Base-by-base conservation (phyloP, 2,329 filamentous ascomycete species). In the Epichloe baconii region DNA sequence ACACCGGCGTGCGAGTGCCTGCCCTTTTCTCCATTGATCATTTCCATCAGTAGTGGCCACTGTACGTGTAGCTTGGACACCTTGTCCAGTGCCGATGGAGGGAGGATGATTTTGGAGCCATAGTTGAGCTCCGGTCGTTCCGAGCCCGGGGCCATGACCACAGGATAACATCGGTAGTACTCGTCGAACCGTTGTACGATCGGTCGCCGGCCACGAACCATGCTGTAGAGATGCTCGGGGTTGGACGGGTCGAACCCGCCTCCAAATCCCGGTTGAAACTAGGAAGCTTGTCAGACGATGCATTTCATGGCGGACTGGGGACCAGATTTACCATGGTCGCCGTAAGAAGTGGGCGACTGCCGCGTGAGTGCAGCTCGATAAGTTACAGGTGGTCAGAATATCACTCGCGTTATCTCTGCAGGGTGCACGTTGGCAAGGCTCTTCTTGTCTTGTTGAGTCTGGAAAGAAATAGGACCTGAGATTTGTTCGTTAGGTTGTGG, bases 121-220 rank as follows among this genome's bases (percentile, higher is more conserved):
- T 93, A 90, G 74, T 97, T 97, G 55, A 95, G 83, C 58, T 90
- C 85, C 49, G 87, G 85, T 58, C 93, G 80, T 62, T 96, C 90
- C 38, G 88, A 81, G 3, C 91, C 90, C 12, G 90, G 88, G 55
- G 95, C 82, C 90, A 98, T 97, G 61, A 85, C 83, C 61, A 96
- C 79, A 43, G 93, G 93, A 64, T 97, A 98, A 74, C 90, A 96
- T 62, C 93, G 85, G 71, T 96, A 97, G 73, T 95, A 97, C 69
- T 98, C 93, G 68, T 98, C 91, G 72, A 98, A 98, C 54, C 90
- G 87, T 61, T 88, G 86, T 49, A 73, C 59, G 70, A 75, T 61
- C 66, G 74, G 67, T 49, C 74, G 69, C 53, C 76, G 72, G 52
- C 70, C 68, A 52, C 66, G 67, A 38, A 71, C 71, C 68, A 76